Base-by-base conservation (phyloP, 2,329 filamentous ascomycete genomes). In the Pseudogymnoascus destructans region DNA sequence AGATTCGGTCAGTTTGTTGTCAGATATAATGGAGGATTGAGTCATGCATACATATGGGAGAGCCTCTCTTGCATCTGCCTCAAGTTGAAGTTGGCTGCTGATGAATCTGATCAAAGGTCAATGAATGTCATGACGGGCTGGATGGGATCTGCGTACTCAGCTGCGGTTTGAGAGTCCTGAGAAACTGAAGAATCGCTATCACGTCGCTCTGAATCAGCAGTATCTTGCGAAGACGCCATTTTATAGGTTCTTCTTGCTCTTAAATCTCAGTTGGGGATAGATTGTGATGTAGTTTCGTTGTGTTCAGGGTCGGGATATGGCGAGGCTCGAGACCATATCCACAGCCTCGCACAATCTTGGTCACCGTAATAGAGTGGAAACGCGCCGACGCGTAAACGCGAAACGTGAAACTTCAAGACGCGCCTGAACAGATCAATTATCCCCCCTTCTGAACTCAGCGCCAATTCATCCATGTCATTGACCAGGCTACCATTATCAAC, bases 21-120 rank as follows among this genome's bases (percentile, higher is more conserved):
- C 23, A 32, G 27, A 55, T 10, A 35, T 8, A 17, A 27, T 19
- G 21, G 25, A 30, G 32, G n/a, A 66, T 33, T 40, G 17, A 19
- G 46, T 54, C 38, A 13, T 13, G 64, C 82, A 67, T 74, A 95
- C 89, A 70, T 95, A 98, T 64, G 93, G 93, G 5, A 98, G 79
- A 61, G 88, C 88, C 76, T 98, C 92, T 65, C 91, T 89, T 52
- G 93, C 93, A 73, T 98, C 93, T 17, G 88, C 89, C 73, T 98
- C 93, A 57, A 98, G 84, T 64, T 86, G 84, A 68, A 96, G 84
- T 70, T 98, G 93, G 58, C 84, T 84, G 66, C 89, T 83, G 64
- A 98, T 89, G 70, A 95, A 97, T 25, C 87, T 92, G 59, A 4
- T 15, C 10, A 17, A 36, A 35, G 21, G 27, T 66, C 32, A 64